Evolutionary conservation across 225 moss, liverwort and hornwort genomes (phyloP).

Genomic region (Neckera pumila): DNA sequence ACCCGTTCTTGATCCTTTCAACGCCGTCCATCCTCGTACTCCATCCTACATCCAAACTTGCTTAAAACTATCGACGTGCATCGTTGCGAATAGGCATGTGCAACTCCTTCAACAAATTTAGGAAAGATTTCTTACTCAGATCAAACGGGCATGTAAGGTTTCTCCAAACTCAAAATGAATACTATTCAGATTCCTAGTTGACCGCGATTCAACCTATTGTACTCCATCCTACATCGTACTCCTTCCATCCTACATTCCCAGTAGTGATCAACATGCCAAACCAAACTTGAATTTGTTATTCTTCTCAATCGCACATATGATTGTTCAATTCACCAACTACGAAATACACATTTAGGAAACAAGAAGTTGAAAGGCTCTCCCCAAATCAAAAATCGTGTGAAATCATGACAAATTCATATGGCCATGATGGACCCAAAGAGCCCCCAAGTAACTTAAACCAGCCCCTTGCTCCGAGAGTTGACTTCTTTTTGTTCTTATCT

Average conservation of each 20-base stretch:
- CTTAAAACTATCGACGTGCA: background rate
- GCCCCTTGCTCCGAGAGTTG: slow-evolving; percentile 2
- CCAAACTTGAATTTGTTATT: background rate
- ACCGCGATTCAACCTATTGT: rapidly evolving
- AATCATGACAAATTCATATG: background rate
- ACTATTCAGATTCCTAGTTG: background rate
- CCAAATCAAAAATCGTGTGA: background rate
- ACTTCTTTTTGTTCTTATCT: slow-evolving; percentile 21
- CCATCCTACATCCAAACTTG: rapidly evolving
- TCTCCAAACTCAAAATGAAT: background rate
- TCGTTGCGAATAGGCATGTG: background rate
- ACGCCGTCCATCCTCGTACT: background rate
- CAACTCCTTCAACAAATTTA: rapidly evolving
- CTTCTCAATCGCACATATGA: background rate
- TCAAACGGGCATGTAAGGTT: rapidly evolving
- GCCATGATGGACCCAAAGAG: background rate
- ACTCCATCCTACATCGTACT: background rate
- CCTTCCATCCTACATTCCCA: too few relatives aligned
- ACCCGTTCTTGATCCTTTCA: rapidly evolving
- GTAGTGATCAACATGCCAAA: rapidly evolving
- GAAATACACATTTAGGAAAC: background rate
- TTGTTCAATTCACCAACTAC: too few relatives aligned
- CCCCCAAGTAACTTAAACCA: background rate
- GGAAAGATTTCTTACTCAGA: rapidly evolving
- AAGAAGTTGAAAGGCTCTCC: background rate